These are phyloP conservation scores for Zygosaccharomyces sapae DNA, from an alignment of 1,139 yeast genomes.

Conservation along the genomic window DNA sequence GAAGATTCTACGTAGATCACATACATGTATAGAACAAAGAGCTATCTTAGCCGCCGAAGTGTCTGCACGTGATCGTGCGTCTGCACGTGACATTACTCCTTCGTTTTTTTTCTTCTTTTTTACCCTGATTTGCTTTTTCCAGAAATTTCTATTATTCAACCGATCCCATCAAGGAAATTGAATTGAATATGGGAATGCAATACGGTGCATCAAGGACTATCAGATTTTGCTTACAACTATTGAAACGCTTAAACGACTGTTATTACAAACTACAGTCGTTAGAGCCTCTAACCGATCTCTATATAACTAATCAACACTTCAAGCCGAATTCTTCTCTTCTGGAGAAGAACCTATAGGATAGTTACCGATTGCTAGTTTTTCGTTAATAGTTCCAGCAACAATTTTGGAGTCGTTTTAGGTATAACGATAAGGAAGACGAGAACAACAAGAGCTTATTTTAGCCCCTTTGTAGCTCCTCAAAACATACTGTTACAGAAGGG, in stretches of 20 bases:
- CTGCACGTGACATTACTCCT: too few species aligned
- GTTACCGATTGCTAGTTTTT: neutral
- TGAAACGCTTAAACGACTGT: too few species aligned
- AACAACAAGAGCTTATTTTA: too few species aligned
- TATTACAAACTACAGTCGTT: too few species aligned
- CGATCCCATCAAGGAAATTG: neutral
- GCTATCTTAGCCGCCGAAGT: neutral
- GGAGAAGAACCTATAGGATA: too few species aligned
- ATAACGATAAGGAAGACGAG: neutral
- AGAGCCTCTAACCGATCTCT: neutral
- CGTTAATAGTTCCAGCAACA: neutral
- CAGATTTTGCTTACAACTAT: too few species aligned
- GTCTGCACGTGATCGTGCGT: too few species aligned
- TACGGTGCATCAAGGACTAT: neutral
- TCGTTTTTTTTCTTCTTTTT: too few species aligned
- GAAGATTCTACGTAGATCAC: too few species aligned
- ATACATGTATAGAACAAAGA: neutral
- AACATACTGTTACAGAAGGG: neutral
- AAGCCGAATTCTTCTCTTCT: too few species aligned
- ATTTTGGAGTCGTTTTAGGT: neutral
- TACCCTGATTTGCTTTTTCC: neutral
- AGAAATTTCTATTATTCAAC: neutral
- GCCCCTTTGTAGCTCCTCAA: constrained; percentile 1
- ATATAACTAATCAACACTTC: neutral
- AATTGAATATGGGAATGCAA: neutral